These are phyloP conservation scores for Phytophthora niederhauseri DNA, from an alignment of 352 stramenopile genomes.

Conservation along the genomic window DNA sequence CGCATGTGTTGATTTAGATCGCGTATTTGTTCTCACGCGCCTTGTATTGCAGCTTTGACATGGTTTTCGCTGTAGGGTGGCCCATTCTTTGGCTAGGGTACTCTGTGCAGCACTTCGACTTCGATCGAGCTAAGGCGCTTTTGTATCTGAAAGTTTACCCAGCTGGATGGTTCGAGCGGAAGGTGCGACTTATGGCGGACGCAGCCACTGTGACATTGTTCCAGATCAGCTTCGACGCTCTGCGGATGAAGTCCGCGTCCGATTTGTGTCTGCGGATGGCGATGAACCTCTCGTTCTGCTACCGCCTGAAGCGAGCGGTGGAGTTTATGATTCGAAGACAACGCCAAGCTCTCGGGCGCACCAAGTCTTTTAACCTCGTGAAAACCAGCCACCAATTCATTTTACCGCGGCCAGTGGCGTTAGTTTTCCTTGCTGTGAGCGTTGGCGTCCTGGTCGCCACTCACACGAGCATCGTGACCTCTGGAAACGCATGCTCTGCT, in stretches of 20 bases:
- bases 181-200: neutral
- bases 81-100: conserved; percentile 2
- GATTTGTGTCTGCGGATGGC: neutral
- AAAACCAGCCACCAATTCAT: neutral
- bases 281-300: conserved; percentile 1
- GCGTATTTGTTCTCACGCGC: neutral
- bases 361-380: conserved; percentile 1
- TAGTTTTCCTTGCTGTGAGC: neutral
- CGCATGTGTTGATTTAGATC: neutral
- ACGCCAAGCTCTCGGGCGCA: neutral
- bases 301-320: neutral
- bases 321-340: neutral
- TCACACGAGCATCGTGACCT: neutral
- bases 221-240: neutral
- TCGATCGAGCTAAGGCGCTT: neutral
- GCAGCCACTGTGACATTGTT: neutral
- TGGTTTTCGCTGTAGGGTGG: conserved; percentile 1
- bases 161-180: neutral
- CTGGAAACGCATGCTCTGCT: neutral
- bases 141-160: conserved; percentile 2
- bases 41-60: neutral
- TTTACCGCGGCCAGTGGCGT: neutral
- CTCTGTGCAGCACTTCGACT: neutral
- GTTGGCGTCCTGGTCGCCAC: neutral
- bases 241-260: neutral